Evolutionary conservation across 441 rosid species (phyloP).

Genomic region (Theobroma grandiflorum): DNA sequence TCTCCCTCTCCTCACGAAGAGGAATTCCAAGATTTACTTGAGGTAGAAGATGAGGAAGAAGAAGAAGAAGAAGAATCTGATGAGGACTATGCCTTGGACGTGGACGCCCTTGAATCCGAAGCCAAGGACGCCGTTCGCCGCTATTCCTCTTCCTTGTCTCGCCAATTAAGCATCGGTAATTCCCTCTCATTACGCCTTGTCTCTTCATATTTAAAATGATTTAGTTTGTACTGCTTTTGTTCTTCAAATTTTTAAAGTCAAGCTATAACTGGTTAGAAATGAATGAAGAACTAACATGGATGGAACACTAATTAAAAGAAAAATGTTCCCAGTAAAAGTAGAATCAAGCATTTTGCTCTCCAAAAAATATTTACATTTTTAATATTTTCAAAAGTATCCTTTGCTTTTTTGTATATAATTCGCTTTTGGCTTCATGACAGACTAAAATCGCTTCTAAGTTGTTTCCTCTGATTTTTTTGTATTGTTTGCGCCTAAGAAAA

Average conservation of each 20-base stretch:
- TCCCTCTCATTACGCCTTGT: neutral
- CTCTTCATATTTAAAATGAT: neutral
- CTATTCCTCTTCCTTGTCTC: conserved; percentile 63
- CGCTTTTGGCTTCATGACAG: neutral
- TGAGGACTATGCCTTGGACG: conserved; percentile 54
- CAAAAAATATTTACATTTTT: neutral
- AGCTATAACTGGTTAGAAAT: neutral
- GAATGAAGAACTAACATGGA: neutral
- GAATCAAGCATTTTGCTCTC: neutral
- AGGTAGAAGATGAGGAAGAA: conserved; percentile 26
- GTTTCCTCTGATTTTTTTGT: neutral
- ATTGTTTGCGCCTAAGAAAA: neutral
- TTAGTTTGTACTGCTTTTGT: no score
- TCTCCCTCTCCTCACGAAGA: conserved; percentile 29
- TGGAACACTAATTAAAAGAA: no score
- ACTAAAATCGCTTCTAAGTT: neutral
- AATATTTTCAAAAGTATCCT: neutral
- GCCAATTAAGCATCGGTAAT: conserved; percentile 66
- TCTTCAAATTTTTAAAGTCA: no score
- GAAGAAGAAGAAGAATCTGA: conserved; percentile 40
- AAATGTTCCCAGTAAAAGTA: no score
- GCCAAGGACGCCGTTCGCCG: conserved; percentile 67
- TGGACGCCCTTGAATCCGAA: conserved; percentile 72
- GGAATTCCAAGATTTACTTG: conserved; percentile 36
- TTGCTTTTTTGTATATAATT: neutral